Evolutionary conservation across 805 yeast species (phyloP), one percentile per base, ranked within the genome.

Genomic region (Candida morakotiae): DNA sequence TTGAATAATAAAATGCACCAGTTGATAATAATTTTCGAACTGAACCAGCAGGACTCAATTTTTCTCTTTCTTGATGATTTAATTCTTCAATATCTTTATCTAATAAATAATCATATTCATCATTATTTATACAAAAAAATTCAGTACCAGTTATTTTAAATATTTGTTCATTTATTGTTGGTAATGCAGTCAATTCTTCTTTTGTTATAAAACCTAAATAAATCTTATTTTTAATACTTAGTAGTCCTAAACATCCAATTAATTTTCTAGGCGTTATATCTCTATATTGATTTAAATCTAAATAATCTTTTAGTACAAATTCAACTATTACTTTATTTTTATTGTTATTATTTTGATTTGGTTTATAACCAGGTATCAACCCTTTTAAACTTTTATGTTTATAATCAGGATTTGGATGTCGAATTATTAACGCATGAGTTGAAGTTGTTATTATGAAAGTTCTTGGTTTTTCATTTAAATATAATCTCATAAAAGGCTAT

Each of bases 361-460:
- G 38, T 18, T 29, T 27, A 14, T 26, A 21, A 17, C 34, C 35
- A n/a, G 43, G 37, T 19, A 40, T 35, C 22, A 31, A 18, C 15
- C 24, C 37, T 30, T 31, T 35, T 5, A 40, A 23, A 15, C 37
- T 24, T 16, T 26, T 28, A 8, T 34, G 28, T 14, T 40, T 40
- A 35, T 58, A 54, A 3, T 45, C 46, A 9, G 71, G 70, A 37
- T 45, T 43, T 18, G 72, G 69, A 43, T 73, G 78, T 34, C 81
- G 67, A 33, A 87, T 67, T 3, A 81, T 65, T 42, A 87, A 64
- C 1, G 81, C 85, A 52, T 67, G 73, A 19, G 71, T 73, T 30
- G 72, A 69, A 15, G 82, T 73, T 3, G 79, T 75, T 3, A 87
- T 64, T 2, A 86, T 82, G 40, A 86, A 65, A 9, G 89, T 73